These are phyloP conservation scores for Gaeumannomyces tritici DNA, from an alignment of 2,329 filamentous ascomycete species.

Conservation along the genomic window DNA sequence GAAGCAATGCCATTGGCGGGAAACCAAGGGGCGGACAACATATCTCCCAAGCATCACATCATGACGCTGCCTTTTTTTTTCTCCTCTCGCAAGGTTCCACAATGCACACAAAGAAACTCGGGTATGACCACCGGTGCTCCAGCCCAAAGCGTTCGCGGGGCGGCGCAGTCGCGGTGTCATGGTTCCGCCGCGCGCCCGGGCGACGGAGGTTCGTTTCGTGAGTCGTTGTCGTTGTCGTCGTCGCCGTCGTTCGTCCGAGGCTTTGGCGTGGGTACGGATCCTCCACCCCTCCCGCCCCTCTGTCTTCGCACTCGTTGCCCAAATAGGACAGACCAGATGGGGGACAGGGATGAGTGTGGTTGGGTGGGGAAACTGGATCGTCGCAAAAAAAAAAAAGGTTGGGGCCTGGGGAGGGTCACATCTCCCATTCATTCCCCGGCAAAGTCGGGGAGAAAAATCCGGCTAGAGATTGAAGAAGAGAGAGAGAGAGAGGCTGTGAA, in stretches of 20 bases:
- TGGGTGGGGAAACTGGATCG: background rate
- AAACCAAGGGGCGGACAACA: background rate
- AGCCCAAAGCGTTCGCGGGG: background rate
- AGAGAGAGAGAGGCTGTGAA: background rate
- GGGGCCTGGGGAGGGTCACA: background rate
- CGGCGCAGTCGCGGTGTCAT: background rate
- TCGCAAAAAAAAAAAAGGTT: too few species aligned
- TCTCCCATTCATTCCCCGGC: background rate
- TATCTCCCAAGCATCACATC: too few species aligned
- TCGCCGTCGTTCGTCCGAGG: background rate
- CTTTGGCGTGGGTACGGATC: background rate
- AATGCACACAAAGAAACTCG: background rate
- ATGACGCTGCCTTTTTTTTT: too few species aligned
- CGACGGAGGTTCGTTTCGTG: too few species aligned
- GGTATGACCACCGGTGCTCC: background rate
- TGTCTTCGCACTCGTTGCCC: background rate
- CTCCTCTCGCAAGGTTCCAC: background rate
- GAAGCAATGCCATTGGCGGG: background rate
- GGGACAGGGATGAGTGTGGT: too few species aligned
- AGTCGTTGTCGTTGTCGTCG: background rate
- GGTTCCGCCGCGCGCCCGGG: too few species aligned
- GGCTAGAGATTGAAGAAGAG: background rate
- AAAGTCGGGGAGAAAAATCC: background rate
- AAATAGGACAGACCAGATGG: background rate
- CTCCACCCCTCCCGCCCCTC: background rate